A percentile compares a stretch with the other conserved stretches of the same genome.
These are phyloP conservation scores for Naganishia randhawae DNA, from an alignment of 768 basidiomycete species.

Conservation along the genomic window DNA sequence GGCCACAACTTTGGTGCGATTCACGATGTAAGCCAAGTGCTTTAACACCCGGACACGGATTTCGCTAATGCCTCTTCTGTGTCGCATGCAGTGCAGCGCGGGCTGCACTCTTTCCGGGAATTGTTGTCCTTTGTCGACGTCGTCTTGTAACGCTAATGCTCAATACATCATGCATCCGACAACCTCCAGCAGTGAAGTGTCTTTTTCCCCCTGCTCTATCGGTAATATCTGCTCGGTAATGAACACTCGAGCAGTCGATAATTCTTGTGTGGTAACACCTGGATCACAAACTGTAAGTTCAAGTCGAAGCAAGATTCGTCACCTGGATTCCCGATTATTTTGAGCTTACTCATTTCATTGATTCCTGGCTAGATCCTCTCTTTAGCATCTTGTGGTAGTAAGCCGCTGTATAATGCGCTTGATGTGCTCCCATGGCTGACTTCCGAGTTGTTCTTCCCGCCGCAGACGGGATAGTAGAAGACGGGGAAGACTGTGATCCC, in stretches of 20 bases:
- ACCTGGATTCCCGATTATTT: background rate
- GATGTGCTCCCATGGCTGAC: slow-evolving; percentile 7
- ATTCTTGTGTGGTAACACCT: slow-evolving; percentile 67
- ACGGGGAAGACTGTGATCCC: slow-evolving; percentile 84
- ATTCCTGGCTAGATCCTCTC: background rate
- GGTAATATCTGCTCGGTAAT: slow-evolving; percentile 84
- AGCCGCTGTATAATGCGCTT: slow-evolving; percentile 56
- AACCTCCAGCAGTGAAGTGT: slow-evolving; percentile 60
- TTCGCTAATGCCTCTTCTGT: background rate
- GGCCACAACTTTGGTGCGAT: slow-evolving; percentile 82
- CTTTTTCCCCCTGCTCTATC: slow-evolving; percentile 72
- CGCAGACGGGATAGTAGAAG: slow-evolving; percentile 50
- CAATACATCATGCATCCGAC: slow-evolving; percentile 81
- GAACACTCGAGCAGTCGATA: slow-evolving; percentile 56
- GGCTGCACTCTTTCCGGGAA: slow-evolving; percentile 59
- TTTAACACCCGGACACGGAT: background rate
- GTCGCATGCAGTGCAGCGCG: slow-evolving; percentile 59
- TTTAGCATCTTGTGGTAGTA: slow-evolving; percentile 41
- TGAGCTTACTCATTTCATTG: background rate
- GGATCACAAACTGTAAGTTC: slow-evolving; percentile 45
- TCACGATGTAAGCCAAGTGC: slow-evolving; percentile 37
- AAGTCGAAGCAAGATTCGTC: background rate
- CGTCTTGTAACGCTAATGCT: slow-evolving; percentile 62
- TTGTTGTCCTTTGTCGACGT: slow-evolving; percentile 68
- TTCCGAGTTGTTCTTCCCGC: background rate